phyloP scores from a whole-genome alignment of 192 early-diverging fungal genomes.

The Irineochytrium annulatum region DNA sequence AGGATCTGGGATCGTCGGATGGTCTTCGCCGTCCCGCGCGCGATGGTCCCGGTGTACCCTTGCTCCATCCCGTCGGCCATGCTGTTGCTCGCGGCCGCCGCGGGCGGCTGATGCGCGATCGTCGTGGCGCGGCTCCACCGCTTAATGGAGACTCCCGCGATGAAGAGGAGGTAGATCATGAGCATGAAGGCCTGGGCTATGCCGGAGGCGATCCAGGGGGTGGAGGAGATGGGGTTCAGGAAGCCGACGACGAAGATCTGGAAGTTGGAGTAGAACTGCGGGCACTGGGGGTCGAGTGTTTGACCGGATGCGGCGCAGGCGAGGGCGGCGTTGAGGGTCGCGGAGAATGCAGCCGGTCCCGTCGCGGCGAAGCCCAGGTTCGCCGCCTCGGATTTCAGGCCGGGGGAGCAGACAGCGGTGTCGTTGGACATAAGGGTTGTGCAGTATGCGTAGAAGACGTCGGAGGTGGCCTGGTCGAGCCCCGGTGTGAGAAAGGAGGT shows the following conservation, averaged over 20 bases:
- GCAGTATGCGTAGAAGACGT: conserved; percentile 18
- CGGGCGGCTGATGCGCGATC: conserved; percentile 20
- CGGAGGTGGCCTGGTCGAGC: background rate
- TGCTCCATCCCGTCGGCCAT: background rate
- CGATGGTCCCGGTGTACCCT: conserved; percentile 13
- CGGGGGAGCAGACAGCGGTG: conserved; percentile 11
- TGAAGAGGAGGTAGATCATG: conserved; percentile 13
- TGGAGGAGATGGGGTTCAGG: conserved; percentile 14
- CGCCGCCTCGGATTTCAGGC: conserved; percentile 15
- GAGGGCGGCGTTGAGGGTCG: conserved; percentile 2
- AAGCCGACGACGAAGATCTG: background rate
- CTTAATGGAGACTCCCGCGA: conserved; percentile 14
- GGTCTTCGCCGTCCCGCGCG: background rate
- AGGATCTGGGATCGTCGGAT: background rate
- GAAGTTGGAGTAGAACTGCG: background rate
- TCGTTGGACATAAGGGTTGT: conserved; percentile 19
- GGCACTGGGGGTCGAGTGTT: conserved; percentile 16
- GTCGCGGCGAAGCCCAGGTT: conserved; percentile 21
- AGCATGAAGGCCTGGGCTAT: conserved; percentile 25
- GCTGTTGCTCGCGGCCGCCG: too few species aligned
- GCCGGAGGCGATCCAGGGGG: conserved; percentile 30
- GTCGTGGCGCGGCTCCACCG: conserved; percentile 18
- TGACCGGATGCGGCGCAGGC: conserved; percentile 28
- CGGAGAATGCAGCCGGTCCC: conserved; percentile 24
- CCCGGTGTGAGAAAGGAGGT: conserved; percentile 9